These are phyloP conservation scores for Xylaria hypoxylon DNA, from an alignment of 2,329 filamentous ascomycete genomes.

Conservation along the genomic window DNA sequence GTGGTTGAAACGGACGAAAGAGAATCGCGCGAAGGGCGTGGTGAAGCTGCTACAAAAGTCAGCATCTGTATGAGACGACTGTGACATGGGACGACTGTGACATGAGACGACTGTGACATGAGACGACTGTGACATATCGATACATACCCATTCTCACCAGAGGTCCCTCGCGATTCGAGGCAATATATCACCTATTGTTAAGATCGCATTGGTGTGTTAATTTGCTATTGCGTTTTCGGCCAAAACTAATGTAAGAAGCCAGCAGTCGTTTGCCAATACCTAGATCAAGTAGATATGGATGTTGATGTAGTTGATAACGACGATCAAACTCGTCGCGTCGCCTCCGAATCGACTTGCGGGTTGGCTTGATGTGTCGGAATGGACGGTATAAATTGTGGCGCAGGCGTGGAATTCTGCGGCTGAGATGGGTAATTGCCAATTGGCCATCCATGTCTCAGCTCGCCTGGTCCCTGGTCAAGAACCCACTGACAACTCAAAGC, in stretches of 20 bases:
- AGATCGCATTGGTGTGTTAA: conserved; percentile 15
- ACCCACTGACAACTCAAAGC: too few relatives aligned
- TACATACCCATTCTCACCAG: conserved; percentile 33
- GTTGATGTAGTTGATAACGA: background rate
- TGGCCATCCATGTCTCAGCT: too few relatives aligned
- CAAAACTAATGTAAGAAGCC: background rate
- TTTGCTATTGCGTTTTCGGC: background rate
- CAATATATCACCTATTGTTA: background rate
- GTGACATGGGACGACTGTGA: background rate
- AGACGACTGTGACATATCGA: background rate
- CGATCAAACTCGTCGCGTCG: background rate
- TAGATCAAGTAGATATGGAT: background rate
- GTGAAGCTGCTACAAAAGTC: conserved; percentile 46
- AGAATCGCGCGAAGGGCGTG: conserved; percentile 66
- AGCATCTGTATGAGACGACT: too few relatives aligned
- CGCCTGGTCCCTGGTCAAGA: too few relatives aligned
- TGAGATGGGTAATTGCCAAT: conserved; percentile 2
- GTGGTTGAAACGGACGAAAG: conserved; percentile 84
- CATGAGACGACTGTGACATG: too few relatives aligned
- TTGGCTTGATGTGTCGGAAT: conserved; percentile 11
- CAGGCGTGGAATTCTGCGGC: conserved; percentile 22
- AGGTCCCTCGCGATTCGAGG: conserved; percentile 22
- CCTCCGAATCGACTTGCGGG: background rate
- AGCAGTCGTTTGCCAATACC: background rate
- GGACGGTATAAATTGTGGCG: conserved; percentile 11